Percentiles rank a stretch among this genome's conserved stretches.
These are phyloP conservation scores for Trichodelitschia bisporula DNA, from an alignment of 495 filamentous ascomycete genomes.

Conservation along the genomic window DNA sequence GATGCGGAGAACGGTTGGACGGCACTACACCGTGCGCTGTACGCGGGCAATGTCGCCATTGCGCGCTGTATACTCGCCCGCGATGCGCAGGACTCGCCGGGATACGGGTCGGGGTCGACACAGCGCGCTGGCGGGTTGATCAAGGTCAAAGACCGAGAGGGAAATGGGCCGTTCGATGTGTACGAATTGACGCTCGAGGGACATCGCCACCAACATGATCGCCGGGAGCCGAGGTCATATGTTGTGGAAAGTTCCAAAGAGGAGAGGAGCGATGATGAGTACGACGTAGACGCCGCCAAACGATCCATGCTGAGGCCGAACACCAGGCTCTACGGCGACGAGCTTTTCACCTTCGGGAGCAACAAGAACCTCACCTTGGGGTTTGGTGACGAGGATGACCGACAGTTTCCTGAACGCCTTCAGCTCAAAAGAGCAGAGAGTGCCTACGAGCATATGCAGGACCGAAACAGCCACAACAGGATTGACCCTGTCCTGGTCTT, in stretches of 20 bases:
- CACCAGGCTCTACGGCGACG: slow-evolving; percentile 12
- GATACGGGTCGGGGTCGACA: slow-evolving; percentile 21
- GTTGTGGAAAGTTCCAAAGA: slow-evolving; percentile 16
- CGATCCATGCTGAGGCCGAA: too few species aligned
- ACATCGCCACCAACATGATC: slow-evolving; percentile 10
- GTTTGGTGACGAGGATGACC: slow-evolving; percentile 78
- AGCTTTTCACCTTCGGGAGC: slow-evolving; percentile 78
- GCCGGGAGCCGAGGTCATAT: slow-evolving; percentile 7
- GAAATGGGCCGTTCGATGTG: slow-evolving; percentile 81
- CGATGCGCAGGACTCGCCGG: slow-evolving; percentile 39
- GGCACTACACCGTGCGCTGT: slow-evolving; percentile 73
- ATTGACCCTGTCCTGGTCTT: slow-evolving; percentile 46
- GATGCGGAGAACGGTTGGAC: slow-evolving; percentile 94
- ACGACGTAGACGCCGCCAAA: slow-evolving; percentile 8
- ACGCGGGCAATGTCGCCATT: slow-evolving; percentile 74
- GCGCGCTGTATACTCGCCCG: slow-evolving; percentile 56
- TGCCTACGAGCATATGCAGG: slow-evolving; percentile 53
- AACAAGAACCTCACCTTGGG: slow-evolving; percentile 88
- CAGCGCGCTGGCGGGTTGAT: slow-evolving; percentile 39
- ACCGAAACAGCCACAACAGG: slow-evolving; percentile 29
- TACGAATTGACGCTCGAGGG: slow-evolving; percentile 62
- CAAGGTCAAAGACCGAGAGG: slow-evolving; percentile 87
- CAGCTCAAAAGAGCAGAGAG: slow-evolving; percentile 51
- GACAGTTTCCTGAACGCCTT: slow-evolving; percentile 75
- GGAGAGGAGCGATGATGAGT: slow-evolving; percentile 9